phyloP scores from a whole-genome alignment of 768 basidiomycete genomes.

The Leccinellum luteum region DNA sequence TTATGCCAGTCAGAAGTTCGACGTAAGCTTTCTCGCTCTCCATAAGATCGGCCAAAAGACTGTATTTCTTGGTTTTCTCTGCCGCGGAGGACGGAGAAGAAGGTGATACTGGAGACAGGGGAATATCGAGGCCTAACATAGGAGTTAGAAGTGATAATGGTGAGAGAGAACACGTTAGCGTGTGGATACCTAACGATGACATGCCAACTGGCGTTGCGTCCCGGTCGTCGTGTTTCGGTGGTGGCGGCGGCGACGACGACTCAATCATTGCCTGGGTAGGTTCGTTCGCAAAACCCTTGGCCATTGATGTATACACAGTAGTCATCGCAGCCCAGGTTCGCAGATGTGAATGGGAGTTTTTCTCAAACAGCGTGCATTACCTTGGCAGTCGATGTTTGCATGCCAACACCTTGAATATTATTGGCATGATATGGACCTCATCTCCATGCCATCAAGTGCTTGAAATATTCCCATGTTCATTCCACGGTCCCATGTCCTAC shows the following conservation, averaged over 20 bases:
- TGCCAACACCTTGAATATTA: not conserved
- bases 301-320: constrained; percentile 4
- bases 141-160: constrained; percentile 16
- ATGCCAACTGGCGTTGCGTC: not conserved
- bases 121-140: constrained; percentile 21
- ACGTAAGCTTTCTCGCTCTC: constrained; percentile 94
- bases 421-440: not conserved
- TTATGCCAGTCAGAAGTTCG: constrained; percentile 83
- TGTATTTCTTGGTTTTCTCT: constrained; percentile 59
- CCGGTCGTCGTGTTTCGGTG: constrained; percentile 18
- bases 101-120: constrained; percentile 21
- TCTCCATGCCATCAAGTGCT: not conserved
- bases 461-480: not conserved
- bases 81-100: constrained; percentile 32
- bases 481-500: constrained; percentile 27
- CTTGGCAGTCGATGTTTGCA: not conserved
- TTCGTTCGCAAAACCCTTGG: not conserved
- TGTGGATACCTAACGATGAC: constrained; percentile 26
- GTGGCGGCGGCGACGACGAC: constrained; percentile 16
- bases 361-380: not conserved
- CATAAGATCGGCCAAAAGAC: constrained; percentile 88
- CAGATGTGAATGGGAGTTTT: constrained; percentile 1
- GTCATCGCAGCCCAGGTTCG: constrained; percentile 4
- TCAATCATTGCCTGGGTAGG: not conserved
- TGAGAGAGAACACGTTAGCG: not conserved